A percentile compares a stretch with the other conserved stretches of the same genome.
These are phyloP conservation scores for Urostyla sp. DNA, from an alignment of 73 alveolate species.

Conservation along the genomic window DNA sequence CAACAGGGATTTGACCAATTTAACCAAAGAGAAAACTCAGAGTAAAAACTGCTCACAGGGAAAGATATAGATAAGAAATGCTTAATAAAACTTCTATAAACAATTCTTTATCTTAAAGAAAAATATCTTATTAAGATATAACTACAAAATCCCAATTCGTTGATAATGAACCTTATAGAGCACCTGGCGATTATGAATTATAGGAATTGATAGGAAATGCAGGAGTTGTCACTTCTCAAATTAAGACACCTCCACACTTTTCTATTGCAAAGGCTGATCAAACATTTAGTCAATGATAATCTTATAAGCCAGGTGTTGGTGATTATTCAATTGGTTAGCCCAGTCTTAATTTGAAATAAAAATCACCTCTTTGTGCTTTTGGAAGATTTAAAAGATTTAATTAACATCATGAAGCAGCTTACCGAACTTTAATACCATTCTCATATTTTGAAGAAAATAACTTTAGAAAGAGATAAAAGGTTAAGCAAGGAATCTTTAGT, in stretches of 20 bases:
- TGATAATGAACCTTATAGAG: conserved; percentile 26
- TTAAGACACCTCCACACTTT: conserved; percentile 4
- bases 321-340: not conserved
- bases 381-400: not conserved
- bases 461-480: not conserved
- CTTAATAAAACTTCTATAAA: not conserved
- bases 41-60: not conserved
- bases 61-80: not conserved
- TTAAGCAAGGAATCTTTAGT: not conserved
- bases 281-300: not conserved
- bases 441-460: too few species aligned
- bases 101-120: not conserved
- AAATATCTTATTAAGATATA: not conserved
- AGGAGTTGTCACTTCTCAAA: not conserved
- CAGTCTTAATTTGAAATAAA: not conserved
- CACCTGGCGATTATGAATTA: conserved; percentile 19
- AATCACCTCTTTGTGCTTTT: conserved; percentile 17
- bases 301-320: conserved; percentile 29
- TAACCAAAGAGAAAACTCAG: not conserved
- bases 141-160: not conserved
- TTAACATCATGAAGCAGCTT: not conserved
- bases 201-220: not conserved
- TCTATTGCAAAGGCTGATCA: not conserved
- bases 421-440: not conserved
- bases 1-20: too few species aligned